Base-by-base conservation (phyloP, 1,284 basidiomycete species). In the Thecaphora frezii region DNA sequence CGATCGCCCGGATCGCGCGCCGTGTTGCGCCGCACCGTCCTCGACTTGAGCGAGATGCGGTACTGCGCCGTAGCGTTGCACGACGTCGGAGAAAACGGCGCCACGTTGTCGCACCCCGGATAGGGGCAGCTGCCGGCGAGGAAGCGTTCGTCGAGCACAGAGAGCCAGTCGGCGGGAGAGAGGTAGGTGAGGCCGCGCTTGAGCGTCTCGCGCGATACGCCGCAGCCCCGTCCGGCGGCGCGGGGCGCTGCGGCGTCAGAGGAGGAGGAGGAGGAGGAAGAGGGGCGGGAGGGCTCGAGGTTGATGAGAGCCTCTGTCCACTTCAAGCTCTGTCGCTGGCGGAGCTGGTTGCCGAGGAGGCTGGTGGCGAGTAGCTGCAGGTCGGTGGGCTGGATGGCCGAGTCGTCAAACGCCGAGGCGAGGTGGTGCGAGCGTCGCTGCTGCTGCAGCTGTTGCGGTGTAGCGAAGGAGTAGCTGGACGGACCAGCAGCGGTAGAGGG, bases 381-480 rank as follows among this genome's bases (percentile, higher is more conserved):
- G 41, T 66, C 64, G n/a, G 64, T 66, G 5, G 64, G 55, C 38
- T 62, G 52, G 47, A 66, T 62, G 9, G n/a, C n/a, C n/a, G 56
- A 44, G 8, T 50, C 33, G 16, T 7, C 18, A 16, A 36, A 16
- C 12, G 33, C 4, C 12, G 16, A 36, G 5, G 33, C 33, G 16
- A 36, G 33, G 33, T 36, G 33, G 18, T 4, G 5, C 12, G 33
- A 9, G 10, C 16, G 33, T 16, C 18, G 33, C 33, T 36, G 33
- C 7, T 36, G 5, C 7, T 13, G 28, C 28, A 28, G 33, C 33
- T 36, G 33, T 16, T 36, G 33, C 3, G 28, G 28, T 13, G 28
- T 28, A 7, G 28, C 13, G 33, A 36, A 14, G 33, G 33, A 7
- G 28, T 30, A 30, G 19, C 25, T 22, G 24, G 45, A 26, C 14